Base-by-base conservation (phyloP, 139 green algal species). In the Auxenochlorella pyrenoidosa region DNA sequence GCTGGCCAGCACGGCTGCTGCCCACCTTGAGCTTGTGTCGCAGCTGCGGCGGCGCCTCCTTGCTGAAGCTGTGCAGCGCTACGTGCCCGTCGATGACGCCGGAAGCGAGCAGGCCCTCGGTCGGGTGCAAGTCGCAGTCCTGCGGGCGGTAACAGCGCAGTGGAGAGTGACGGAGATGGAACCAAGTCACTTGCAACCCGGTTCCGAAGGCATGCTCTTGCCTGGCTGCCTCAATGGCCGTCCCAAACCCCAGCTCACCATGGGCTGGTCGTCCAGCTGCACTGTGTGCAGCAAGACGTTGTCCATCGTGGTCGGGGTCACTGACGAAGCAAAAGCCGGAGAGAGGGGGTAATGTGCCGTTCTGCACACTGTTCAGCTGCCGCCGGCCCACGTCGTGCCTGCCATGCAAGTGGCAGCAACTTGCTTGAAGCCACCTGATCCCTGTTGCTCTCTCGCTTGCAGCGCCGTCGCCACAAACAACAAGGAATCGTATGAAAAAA, bases 41-140 rank as follows among this genome's bases (percentile, higher is more conserved):
- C 81, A 75, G n/a, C 59, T 68, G 51, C 51, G 59, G 51, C 51
- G 59, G 59, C 60, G 26, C 75, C 41, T 79, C 79, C 47, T 28
- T 54, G 36, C 4, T 77, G 75, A 71, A 94, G 63, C 58, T 77
- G 72, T 93, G 88, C 28, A 95, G 8, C 24, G 91, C 38, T 3
- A 94, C 38, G 19, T 89, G 68, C 10, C 94, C 94, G 59, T 83
- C 91, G 44, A 97, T 92, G 16, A 95, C 81, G 24, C 90, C 93
- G 3, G 87, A 85, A 22, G 91, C 93, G 5, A 96, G 70, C 16
- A 96, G 38, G 19, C 75, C 71, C 60, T 90, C 87, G 22, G 59
- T 87, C 66, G 86, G 88, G 84, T 94, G 89, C 58, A 95, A 88
- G 54, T 81, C 87, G 26, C 82, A 88, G 76, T 94, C 91, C 91